A percentile compares a stretch with the other conserved stretches of the same genome.
Evolutionary conservation across 805 yeast species (phyloP).

Genomic region (Hermanozyma aechmeae): DNA sequence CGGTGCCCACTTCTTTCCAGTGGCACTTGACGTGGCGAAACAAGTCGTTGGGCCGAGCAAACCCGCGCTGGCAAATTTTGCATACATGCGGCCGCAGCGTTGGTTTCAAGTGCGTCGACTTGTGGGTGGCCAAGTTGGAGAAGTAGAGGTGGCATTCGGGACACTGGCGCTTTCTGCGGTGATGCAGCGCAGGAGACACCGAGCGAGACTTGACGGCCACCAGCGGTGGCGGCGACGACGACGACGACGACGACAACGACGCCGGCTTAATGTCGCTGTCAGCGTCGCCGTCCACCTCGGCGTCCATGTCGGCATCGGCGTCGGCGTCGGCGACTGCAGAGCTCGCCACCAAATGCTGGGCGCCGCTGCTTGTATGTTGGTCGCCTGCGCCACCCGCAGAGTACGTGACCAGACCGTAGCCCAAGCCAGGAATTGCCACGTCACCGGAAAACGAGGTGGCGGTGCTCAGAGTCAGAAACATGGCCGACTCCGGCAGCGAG

Average conservation of each 20-base stretch:
- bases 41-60: conserved; percentile 81
- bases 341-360: conserved; percentile 1
- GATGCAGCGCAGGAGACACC: not conserved
- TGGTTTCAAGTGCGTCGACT: conserved; percentile 66
- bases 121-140: conserved; percentile 77
- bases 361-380: conserved; percentile 1
- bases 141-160: conserved; percentile 60
- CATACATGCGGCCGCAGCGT: conserved; percentile 73
- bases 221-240: not conserved
- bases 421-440: too few relatives aligned
- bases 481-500: too few relatives aligned
- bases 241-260: conserved; percentile 1
- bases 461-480: too few relatives aligned
- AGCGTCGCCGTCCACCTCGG: not conserved
- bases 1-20: conserved; percentile 63
- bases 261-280: conserved; percentile 1
- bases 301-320: conserved; percentile 1
- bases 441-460: too few relatives aligned
- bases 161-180: conserved; percentile 60
- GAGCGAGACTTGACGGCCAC: too few relatives aligned
- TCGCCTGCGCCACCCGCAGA: too few relatives aligned
- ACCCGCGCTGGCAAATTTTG: conserved; percentile 70
- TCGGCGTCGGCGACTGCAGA: not conserved
- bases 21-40: conserved; percentile 82
- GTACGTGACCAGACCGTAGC: too few relatives aligned